Conservation (phyloP, 2,329 filamentous ascomycete species). For the Cladobotryum mycophilum region DNA sequence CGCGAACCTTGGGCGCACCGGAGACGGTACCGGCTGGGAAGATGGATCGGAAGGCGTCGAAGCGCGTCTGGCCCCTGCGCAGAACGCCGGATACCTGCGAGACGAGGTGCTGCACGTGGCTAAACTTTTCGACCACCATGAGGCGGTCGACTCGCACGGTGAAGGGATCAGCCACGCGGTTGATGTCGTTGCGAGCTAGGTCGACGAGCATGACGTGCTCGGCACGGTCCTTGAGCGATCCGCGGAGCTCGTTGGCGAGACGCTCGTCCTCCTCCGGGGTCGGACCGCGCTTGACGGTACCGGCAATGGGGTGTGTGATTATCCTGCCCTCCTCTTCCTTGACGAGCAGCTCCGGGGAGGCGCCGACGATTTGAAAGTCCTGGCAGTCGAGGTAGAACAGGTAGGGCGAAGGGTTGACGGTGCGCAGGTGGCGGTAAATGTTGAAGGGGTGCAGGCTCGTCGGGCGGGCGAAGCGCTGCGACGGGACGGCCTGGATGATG, state of each 20-base stretch:
- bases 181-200: slow-evolving; percentile 91
- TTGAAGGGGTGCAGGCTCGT: slow-evolving; percentile 95
- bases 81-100: slow-evolving; percentile 93
- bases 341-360: slow-evolving; percentile 89
- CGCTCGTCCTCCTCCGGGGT: slow-evolving; percentile 74
- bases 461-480: slow-evolving; percentile 83
- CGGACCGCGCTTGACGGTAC: slow-evolving; percentile 82
- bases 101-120: slow-evolving; percentile 93
- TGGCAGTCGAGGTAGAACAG: slow-evolving; percentile 92
- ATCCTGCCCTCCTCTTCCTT: slow-evolving; percentile 82
- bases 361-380: slow-evolving; percentile 91
- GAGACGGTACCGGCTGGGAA: slow-evolving; percentile 96
- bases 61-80: slow-evolving; percentile 75
- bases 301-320: slow-evolving; percentile 94
- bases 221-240: slow-evolving; percentile 65
- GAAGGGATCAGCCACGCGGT: slow-evolving; percentile 85
- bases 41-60: slow-evolving; percentile 92
- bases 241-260: slow-evolving; percentile 69
- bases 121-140: slow-evolving; percentile 93
- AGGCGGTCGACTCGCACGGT: slow-evolving; percentile 87
- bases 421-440: slow-evolving; percentile 90
- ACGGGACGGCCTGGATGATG: slow-evolving; percentile 96
- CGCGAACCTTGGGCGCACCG: slow-evolving; percentile 89
- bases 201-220: slow-evolving; percentile 69
- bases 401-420: slow-evolving; percentile 96